A percentile compares a stretch with the other conserved stretches of the same genome.
phyloP scores from a whole-genome alignment of 257 asterid genomes.

The Solanum chaucha region DNA sequence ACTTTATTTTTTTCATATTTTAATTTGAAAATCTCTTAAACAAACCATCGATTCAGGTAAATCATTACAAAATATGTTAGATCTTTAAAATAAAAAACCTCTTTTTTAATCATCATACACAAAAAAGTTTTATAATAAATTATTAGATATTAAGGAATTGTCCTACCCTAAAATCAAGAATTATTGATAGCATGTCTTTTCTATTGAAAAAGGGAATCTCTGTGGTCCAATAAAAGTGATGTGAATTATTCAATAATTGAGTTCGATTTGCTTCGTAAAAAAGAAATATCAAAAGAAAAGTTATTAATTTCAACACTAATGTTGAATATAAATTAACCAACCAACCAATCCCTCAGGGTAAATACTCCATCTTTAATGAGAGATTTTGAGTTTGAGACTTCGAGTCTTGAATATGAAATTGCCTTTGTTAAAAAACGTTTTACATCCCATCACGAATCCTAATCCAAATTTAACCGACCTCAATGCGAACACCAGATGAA shows the following conservation, averaged over 20 bases:
- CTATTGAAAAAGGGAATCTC: not conserved
- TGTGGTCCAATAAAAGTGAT: not conserved
- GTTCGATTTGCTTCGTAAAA: not conserved
- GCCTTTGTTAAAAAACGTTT: not conserved
- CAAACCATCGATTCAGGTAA: no score
- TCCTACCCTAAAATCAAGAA: not conserved
- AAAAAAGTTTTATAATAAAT: not conserved
- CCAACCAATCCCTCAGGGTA: not conserved
- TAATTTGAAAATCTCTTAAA: no score
- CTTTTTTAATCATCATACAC: not conserved
- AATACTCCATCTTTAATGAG: not conserved
- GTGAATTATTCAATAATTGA: not conserved
- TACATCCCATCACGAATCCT: not conserved
- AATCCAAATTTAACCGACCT: not conserved
- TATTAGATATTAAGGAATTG: not conserved
- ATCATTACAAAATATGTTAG: no score
- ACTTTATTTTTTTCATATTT: no score
- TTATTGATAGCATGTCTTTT: not conserved
- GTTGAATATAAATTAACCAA: not conserved
- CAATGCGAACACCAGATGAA: rapidly evolving
- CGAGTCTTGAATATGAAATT: not conserved
- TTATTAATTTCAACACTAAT: not conserved
- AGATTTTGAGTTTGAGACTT: not conserved
- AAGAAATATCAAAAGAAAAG: not conserved
- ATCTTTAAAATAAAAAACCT: not conserved